Percentiles rank a stretch among this genome's conserved stretches.
These are phyloP conservation scores for Dittrichia graveolens DNA, from an alignment of 129 eudicot genomes.

Conservation along the genomic window DNA sequence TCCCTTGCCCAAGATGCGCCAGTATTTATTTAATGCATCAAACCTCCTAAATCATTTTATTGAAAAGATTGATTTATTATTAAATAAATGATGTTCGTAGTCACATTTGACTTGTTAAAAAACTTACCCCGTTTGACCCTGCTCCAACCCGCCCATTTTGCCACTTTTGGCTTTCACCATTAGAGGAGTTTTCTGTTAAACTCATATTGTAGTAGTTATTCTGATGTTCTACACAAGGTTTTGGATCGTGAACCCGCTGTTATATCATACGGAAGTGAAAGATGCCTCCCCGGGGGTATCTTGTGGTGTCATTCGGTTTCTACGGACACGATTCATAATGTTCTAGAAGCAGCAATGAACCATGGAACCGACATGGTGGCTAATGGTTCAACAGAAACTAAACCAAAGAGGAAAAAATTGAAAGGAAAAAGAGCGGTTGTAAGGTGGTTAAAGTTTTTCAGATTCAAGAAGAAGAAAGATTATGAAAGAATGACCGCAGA, in stretches of 20 bases:
- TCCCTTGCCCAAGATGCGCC: not conserved
- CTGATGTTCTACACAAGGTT: conserved; percentile 60
- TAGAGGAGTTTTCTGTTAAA: conserved; percentile 30
- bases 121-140: not conserved
- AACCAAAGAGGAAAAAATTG: conserved; percentile 67
- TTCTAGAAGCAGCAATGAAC: conserved; percentile 20
- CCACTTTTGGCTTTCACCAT: not conserved
- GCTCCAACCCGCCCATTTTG: not conserved
- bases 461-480: conserved; percentile 87
- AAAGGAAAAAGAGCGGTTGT: conserved; percentile 95
- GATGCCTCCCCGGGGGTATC: conserved; percentile 35
- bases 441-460: conserved; percentile 89
- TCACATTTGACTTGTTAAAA: not conserved
- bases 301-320: conserved; percentile 48
- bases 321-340: conserved; percentile 35
- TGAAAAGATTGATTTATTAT: not conserved
- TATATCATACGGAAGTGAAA: conserved; percentile 31
- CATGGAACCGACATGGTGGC: conserved; percentile 32
- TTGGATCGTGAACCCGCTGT: conserved; percentile 28
- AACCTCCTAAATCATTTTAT: not conserved
- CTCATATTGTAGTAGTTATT: conserved; percentile 54
- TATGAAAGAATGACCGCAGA: conserved; percentile 76
- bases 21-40: not conserved
- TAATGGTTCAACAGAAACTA: conserved; percentile 42
- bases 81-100: not conserved